Conservation (phyloP, 176 grass and related monocot species). For the Triticum monococcum region DNA sequence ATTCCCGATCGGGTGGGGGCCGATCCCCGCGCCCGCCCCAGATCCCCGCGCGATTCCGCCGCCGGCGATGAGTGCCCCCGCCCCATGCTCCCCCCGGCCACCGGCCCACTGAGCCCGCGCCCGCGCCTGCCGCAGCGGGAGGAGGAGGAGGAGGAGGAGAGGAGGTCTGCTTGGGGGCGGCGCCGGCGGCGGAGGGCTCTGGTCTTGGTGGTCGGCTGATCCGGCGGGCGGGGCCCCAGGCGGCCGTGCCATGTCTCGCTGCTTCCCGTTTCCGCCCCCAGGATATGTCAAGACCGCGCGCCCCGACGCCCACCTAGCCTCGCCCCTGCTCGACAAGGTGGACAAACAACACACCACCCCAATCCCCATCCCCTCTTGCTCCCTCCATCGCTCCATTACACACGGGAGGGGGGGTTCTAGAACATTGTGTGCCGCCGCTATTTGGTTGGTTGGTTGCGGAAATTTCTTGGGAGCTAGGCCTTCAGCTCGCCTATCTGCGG, state of each 20-base stretch:
- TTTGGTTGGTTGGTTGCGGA: not conserved
- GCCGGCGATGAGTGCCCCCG: slow-evolving; percentile 35
- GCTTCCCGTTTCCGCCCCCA: slow-evolving; percentile 79
- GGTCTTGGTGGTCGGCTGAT: slow-evolving; percentile 26
- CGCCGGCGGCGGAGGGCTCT: not conserved
- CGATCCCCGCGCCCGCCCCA: slow-evolving; percentile 38
- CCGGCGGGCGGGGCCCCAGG: slow-evolving; percentile 49
- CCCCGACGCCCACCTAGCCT: slow-evolving; percentile 44
- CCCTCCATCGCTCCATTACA: not conserved
- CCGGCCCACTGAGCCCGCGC: slow-evolving; percentile 24
- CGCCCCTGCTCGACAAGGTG: slow-evolving; percentile 52
- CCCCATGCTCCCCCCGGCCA: slow-evolving; percentile 12
- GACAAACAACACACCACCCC: not conserved
- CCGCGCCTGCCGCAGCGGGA: not conserved
- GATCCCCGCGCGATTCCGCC: slow-evolving; percentile 53
- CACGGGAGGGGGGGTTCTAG: not conserved
- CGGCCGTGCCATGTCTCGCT: slow-evolving; percentile 85
- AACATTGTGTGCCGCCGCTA: not conserved
- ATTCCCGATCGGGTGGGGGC: slow-evolving; percentile 29
- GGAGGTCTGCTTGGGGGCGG: not conserved
- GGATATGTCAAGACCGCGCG: slow-evolving; percentile 68
- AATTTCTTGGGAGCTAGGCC: not conserved
- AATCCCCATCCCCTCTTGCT: slow-evolving; percentile 5
- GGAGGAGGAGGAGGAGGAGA: too few species aligned
- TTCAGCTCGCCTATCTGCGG: not conserved